Conservation (phyloP, 2,329 filamentous ascomycete genomes). For the Huntiella savannae region DNA sequence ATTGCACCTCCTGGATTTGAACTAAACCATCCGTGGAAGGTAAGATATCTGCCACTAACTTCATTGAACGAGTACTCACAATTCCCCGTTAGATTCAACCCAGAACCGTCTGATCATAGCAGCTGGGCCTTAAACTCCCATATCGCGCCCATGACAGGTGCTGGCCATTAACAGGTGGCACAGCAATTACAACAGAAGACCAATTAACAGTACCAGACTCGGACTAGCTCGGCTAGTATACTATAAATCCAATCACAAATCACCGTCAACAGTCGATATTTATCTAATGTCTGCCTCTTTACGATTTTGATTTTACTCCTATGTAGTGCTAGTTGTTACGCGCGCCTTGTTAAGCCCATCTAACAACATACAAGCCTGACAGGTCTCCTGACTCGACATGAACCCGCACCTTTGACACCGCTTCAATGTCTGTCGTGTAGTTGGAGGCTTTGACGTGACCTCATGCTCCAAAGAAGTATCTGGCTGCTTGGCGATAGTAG, state of each 20-base stretch:
- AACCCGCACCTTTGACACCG: conserved; percentile 81
- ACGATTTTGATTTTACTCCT: not conserved
- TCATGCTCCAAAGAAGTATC: conserved; percentile 1
- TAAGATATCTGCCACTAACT: conserved; percentile 17
- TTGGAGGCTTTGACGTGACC: not conserved
- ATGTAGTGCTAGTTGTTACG: conserved; percentile 4
- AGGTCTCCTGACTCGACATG: conserved; percentile 82
- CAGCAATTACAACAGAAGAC: conserved; percentile 1
- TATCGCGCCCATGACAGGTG: not conserved
- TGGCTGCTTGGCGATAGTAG: not conserved
- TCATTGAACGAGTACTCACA: not conserved
- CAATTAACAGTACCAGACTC: not conserved
- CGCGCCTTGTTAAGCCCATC: conserved; percentile 77
- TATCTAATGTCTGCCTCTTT: not conserved
- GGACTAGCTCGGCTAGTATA: too few relatives aligned
- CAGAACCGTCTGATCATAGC: not conserved
- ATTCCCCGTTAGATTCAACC: not conserved
- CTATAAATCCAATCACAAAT: too few relatives aligned
- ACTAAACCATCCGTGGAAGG: conserved; percentile 44
- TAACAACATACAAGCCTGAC: conserved; percentile 80
- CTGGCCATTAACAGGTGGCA: not conserved
- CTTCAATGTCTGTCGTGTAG: conserved; percentile 52
- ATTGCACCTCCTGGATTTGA: conserved; percentile 40
- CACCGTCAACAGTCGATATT: too few relatives aligned
- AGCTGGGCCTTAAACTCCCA: not conserved